Conservation (phyloP, 257 asterid species). For the Solanum pinnatisectum region DNA sequence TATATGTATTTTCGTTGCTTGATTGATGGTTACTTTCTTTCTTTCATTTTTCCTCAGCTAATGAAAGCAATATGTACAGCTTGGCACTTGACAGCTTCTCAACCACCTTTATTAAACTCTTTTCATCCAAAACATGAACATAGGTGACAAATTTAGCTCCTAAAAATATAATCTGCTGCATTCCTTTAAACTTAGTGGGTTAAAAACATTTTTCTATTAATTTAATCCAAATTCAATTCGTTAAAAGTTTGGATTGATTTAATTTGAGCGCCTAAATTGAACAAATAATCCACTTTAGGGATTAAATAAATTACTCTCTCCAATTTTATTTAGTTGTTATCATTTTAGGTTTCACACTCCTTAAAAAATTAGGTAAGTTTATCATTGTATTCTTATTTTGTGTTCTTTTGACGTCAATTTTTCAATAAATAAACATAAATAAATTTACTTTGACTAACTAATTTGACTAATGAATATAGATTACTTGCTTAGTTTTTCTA, state of each 20-base stretch:
- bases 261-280: background rate
- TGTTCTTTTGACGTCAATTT: too few relatives aligned
- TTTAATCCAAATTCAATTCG: background rate
- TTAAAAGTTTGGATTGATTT: background rate
- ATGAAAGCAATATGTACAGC: background rate
- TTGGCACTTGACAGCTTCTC: background rate
- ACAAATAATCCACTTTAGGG: background rate
- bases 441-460: background rate
- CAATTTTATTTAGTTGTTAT: too few relatives aligned
- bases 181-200: background rate
- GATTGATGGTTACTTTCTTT: background rate
- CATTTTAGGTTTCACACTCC: background rate
- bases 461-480: background rate
- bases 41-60: background rate
- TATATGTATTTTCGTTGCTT: background rate
- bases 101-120: background rate
- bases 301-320: background rate
- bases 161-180: background rate
- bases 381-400: too few relatives aligned
- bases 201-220: background rate
- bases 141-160: background rate
- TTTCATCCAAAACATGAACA: background rate
- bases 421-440: too few relatives aligned
- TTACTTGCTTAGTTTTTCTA: too few relatives aligned
- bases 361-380: too few relatives aligned